phyloP scores from a whole-genome alignment of 148 eudicot genomes.

The Silene uniflora region DNA sequence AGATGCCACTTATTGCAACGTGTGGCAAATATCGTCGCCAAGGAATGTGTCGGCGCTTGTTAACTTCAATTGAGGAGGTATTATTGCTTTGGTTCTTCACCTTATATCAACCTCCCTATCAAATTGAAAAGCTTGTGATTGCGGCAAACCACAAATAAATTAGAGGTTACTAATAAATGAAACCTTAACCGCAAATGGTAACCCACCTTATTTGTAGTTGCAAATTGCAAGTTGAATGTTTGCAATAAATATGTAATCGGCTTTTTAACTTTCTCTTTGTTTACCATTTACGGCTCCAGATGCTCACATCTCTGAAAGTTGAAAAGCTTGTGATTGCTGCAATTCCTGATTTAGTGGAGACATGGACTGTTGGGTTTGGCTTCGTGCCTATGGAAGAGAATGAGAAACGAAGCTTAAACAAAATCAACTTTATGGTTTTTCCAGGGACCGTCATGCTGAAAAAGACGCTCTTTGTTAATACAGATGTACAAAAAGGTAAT shows the following conservation, averaged over 20 bases:
- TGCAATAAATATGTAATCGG: not conserved
- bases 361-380: slow-evolving; percentile 91
- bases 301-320: slow-evolving; percentile 78
- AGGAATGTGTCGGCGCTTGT: slow-evolving; percentile 85
- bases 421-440: slow-evolving; percentile 84
- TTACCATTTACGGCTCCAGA: slow-evolving; percentile 38
- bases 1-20: slow-evolving; percentile 95
- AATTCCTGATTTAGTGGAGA: slow-evolving; percentile 69
- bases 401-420: slow-evolving; percentile 58
- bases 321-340: slow-evolving; percentile 89
- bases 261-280: slow-evolving; percentile 2
- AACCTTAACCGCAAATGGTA: too few species aligned
- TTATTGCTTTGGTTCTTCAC: slow-evolving; percentile 2
- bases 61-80: slow-evolving; percentile 79
- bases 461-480: slow-evolving; percentile 45
- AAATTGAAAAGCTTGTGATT: too few species aligned
- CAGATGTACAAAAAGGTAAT: slow-evolving; percentile 27
- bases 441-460: slow-evolving; percentile 90
- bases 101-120: not conserved
- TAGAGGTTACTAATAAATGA: too few species aligned
- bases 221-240: too few species aligned
- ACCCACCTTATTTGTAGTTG: too few species aligned
- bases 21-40: slow-evolving; percentile 85
- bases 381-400: slow-evolving; percentile 62
- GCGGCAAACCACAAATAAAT: too few species aligned